Evolutionary conservation across 495 filamentous ascomycete species (phyloP).

Genomic region (Antarctomyces pellizariae): DNA sequence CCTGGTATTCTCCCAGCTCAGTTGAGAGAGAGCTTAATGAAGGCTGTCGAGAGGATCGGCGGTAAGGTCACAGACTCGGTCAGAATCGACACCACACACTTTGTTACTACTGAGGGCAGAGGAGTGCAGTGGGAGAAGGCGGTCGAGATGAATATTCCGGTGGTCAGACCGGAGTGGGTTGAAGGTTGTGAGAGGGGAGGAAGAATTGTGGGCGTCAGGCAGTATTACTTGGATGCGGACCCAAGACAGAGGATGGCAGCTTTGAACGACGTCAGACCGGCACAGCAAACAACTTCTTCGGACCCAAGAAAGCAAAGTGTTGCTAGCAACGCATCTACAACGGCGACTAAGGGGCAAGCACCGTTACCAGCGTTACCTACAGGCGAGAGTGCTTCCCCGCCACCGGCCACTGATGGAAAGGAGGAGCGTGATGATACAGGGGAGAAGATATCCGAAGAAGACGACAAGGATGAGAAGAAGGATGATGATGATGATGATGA

Average conservation of each 20-base stretch:
- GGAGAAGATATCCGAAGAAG: slow-evolving; percentile 11
- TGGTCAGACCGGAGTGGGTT: slow-evolving; percentile 95
- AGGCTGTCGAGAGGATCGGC: slow-evolving; percentile 67
- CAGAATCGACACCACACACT: slow-evolving; percentile 94
- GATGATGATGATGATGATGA: slow-evolving; percentile 16
- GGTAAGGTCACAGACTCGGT: slow-evolving; percentile 80
- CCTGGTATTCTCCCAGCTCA: slow-evolving; percentile 62
- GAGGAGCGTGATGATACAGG: slow-evolving; percentile 5
- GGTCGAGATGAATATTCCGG: slow-evolving; percentile 91
- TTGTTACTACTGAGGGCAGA: slow-evolving; percentile 89
- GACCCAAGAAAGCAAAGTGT: slow-evolving; percentile 11
- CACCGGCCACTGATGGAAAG: slow-evolving; percentile 11
- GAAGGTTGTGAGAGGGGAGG: slow-evolving; percentile 85
- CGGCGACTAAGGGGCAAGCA: slow-evolving; percentile 3
- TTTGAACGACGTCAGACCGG: slow-evolving; percentile 1
- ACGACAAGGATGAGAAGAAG: slow-evolving; percentile 11
- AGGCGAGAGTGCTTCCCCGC: too few relatives aligned
- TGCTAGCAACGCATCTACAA: slow-evolving; percentile 13
- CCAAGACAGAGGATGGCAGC: slow-evolving; percentile 21
- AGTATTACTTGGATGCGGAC: slow-evolving; percentile 86
- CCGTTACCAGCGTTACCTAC: slow-evolving; percentile 9
- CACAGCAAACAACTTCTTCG: slow-evolving; percentile 11
- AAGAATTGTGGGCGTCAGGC: slow-evolving; percentile 77
- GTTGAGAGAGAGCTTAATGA: slow-evolving; percentile 45
- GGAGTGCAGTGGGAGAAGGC: slow-evolving; percentile 87